These are phyloP conservation scores for Aspergillus amoenus DNA, from an alignment of 2,329 filamentous ascomycete species.

Conservation along the genomic window DNA sequence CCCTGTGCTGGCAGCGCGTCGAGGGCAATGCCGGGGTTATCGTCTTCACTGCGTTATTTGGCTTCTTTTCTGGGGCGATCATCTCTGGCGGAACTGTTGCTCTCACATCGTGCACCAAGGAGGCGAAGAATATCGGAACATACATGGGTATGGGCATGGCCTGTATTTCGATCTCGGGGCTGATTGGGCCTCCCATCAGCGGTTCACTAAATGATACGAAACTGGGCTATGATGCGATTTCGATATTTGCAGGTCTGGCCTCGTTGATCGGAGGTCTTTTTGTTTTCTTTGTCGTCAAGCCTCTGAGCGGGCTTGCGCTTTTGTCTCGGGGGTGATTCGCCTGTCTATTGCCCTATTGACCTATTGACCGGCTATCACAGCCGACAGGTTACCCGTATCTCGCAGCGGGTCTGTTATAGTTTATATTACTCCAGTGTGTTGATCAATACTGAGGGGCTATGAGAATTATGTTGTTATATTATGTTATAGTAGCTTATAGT, in stretches of 20 bases:
- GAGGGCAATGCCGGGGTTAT: conserved; percentile 27
- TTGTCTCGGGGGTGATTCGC: neutral
- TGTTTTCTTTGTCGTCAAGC: conserved; percentile 4
- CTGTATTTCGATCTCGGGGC: neutral
- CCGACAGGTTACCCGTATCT: too few relatives aligned
- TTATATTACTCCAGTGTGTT: neutral
- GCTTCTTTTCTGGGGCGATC: conserved; percentile 36
- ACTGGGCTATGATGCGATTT: neutral
- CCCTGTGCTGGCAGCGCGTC: conserved; percentile 29
- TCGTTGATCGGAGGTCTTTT: conserved; percentile 1
- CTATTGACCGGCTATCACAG: too few relatives aligned
- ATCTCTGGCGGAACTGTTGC: conserved; percentile 23
- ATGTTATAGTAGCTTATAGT: too few relatives aligned
- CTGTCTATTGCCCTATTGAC: too few relatives aligned
- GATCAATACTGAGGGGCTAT: too few relatives aligned
- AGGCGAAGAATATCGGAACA: conserved; percentile 19
- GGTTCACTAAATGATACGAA: conserved; percentile 7
- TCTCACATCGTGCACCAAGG: conserved; percentile 14
- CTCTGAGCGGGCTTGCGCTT: neutral
- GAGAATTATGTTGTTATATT: too few relatives aligned
- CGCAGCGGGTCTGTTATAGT: neutral
- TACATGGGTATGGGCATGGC: conserved; percentile 24
- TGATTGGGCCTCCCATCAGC: conserved; percentile 9
- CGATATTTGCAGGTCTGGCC: neutral
- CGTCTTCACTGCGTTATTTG: conserved; percentile 31